Percentiles rank a stretch among this genome's conserved stretches.
phyloP scores from a whole-genome alignment of 2,329 filamentous ascomycete species.

The Botrytis pseudocinerea region DNA sequence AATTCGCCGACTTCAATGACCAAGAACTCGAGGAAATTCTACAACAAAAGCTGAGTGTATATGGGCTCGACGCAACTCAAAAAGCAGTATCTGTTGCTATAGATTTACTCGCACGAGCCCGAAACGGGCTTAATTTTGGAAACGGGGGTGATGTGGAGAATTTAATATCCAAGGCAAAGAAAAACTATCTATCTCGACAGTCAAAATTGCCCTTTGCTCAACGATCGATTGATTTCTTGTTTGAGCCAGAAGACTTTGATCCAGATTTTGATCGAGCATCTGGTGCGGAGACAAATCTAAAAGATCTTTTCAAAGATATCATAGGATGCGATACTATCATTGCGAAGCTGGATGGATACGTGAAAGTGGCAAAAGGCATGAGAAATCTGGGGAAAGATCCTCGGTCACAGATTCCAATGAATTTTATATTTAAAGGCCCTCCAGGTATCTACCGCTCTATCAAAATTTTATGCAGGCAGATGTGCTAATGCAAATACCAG shows the following conservation, averaged over 20 bases:
- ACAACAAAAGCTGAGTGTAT: constrained; percentile 59
- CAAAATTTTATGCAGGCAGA: not conserved
- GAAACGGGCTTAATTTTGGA: constrained; percentile 66
- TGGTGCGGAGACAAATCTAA: constrained; percentile 45
- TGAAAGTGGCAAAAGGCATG: constrained; percentile 48
- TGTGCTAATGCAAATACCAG: constrained; percentile 37
- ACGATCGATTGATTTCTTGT: constrained; percentile 29
- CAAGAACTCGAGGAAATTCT: constrained; percentile 60
- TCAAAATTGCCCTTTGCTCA: constrained; percentile 26
- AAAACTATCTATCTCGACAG: constrained; percentile 33
- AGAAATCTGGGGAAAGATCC: constrained; percentile 50
- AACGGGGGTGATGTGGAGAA: constrained; percentile 76
- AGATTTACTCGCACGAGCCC: constrained; percentile 59
- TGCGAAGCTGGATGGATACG: constrained; percentile 50
- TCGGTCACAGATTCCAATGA: constrained; percentile 54
- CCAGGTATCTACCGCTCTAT: constrained; percentile 47
- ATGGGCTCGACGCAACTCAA: constrained; percentile 54
- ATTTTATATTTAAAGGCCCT: constrained; percentile 59
- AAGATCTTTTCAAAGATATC: constrained; percentile 50
- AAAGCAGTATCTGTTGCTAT: constrained; percentile 55
- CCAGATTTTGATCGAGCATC: constrained; percentile 50
- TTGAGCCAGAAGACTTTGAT: constrained; percentile 52
- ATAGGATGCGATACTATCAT: constrained; percentile 55
- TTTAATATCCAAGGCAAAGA: constrained; percentile 57
- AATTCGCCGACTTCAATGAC: constrained; percentile 67